These are phyloP conservation scores for Cordia subcordata DNA, from an alignment of 257 asterid genomes.

Conservation along the genomic window DNA sequence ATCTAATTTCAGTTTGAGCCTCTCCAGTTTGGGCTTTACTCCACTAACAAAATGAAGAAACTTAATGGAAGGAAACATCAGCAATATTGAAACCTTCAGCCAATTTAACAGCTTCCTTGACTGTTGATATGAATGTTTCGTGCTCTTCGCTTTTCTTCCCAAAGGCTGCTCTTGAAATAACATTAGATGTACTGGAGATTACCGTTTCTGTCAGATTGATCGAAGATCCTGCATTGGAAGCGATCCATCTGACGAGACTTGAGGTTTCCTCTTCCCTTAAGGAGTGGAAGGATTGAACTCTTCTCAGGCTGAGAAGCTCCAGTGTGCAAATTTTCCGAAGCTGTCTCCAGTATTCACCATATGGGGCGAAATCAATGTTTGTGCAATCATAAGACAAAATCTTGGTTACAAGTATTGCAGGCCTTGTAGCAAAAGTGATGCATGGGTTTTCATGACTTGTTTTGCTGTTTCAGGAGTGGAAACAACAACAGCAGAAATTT, in stretches of 20 bases:
- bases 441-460: conserved; percentile 31
- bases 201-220: conserved; percentile 26
- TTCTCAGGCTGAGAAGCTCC: conserved; percentile 31
- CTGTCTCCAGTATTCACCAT: conserved; percentile 39
- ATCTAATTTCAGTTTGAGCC: conserved; percentile 16
- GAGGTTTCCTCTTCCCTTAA: conserved; percentile 19
- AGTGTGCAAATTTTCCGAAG: conserved; percentile 30
- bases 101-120: too few species aligned
- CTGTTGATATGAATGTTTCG: conserved; percentile 10
- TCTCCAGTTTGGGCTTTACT: conserved; percentile 14
- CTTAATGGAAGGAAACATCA: too few species aligned
- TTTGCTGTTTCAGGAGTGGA: conserved; percentile 30
- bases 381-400: conserved; percentile 17
- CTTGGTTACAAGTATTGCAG: conserved; percentile 14
- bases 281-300: conserved; percentile 25
- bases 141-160: conserved; percentile 19
- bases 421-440: conserved; percentile 28
- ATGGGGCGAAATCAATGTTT: conserved; percentile 19
- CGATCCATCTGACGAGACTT: conserved; percentile 7
- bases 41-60: conserved; percentile 17
- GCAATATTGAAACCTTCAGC: background rate
- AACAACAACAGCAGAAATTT: conserved; percentile 18
- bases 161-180: conserved; percentile 22
- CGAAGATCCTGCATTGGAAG: too few species aligned
- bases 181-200: background rate